phyloP scores from a whole-genome alignment of 768 basidiomycete genomes.

The Panaeolus papilionaceus region DNA sequence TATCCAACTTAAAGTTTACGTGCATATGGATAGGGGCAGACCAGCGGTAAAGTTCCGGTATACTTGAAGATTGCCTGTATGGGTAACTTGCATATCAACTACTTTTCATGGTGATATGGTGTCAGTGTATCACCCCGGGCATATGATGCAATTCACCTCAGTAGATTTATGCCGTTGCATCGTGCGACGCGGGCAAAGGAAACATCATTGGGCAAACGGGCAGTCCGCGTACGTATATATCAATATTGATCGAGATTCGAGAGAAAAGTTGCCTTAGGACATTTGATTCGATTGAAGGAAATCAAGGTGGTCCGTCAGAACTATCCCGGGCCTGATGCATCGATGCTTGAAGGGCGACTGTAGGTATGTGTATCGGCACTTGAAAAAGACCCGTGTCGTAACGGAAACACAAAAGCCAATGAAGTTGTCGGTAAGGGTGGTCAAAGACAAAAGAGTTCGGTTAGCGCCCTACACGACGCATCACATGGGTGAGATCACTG shows the following conservation, averaged over 20 bases:
- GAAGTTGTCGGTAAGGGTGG: background rate
- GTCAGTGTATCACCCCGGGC: too few relatives aligned
- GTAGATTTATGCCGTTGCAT: background rate
- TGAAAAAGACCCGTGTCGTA: background rate
- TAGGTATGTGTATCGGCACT: too few relatives aligned
- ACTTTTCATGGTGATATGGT: too few relatives aligned
- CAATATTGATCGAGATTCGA: too few relatives aligned
- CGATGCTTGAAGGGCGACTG: background rate
- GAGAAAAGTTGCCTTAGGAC: too few relatives aligned
- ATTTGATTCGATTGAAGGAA: too few relatives aligned
- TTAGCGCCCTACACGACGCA: conserved; percentile 6
- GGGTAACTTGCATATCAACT: background rate
- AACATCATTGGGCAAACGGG: background rate
- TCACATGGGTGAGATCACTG: conserved; percentile 10
- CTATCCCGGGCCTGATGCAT: background rate
- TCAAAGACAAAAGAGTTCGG: conserved; percentile 11
- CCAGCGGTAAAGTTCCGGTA: conserved; percentile 1
- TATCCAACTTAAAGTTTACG: background rate
- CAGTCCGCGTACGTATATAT: background rate
- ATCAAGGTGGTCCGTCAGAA: background rate
- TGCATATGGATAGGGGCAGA: conserved; percentile 1
- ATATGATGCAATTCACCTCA: too few relatives aligned
- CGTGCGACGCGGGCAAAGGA: background rate
- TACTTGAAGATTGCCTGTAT: background rate
- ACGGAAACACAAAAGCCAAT: background rate